Evolutionary conservation across 2,329 filamentous ascomycete genomes (phyloP).

Genomic region (Ophiostoma himal-ulmi): DNA sequence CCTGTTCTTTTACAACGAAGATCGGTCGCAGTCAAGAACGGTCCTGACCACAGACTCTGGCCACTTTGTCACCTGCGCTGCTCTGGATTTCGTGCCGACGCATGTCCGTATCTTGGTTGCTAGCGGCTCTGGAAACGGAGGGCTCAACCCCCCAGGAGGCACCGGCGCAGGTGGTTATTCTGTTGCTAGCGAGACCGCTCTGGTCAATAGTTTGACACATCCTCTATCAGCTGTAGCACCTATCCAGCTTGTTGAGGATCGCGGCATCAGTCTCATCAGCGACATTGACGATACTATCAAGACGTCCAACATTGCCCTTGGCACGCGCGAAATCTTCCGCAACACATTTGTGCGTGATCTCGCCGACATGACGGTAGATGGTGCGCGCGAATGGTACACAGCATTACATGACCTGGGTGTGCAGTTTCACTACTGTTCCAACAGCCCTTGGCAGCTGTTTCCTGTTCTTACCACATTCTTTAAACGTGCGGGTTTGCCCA

Average conservation of each 20-base stretch:
- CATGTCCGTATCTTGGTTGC: slow-evolving; percentile 82
- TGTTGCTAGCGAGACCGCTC: slow-evolving; percentile 14
- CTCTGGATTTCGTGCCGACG: slow-evolving; percentile 84
- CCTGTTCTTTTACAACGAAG: slow-evolving; percentile 89
- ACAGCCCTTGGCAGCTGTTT: slow-evolving; percentile 96
- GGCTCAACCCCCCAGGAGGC: not conserved
- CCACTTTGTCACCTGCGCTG: slow-evolving; percentile 75
- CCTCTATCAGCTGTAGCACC: slow-evolving; percentile 74
- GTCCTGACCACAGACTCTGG: slow-evolving; percentile 82
- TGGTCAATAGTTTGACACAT: slow-evolving; percentile 41
- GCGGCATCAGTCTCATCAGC: slow-evolving; percentile 86
- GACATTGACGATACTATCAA: slow-evolving; percentile 98
- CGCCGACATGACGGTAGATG: slow-evolving; percentile 72
- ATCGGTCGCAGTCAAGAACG: slow-evolving; percentile 74
- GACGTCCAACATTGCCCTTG: slow-evolving; percentile 80
- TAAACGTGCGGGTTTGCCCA: slow-evolving; percentile 69
- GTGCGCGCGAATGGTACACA: slow-evolving; percentile 85
- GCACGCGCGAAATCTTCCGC: slow-evolving; percentile 89
- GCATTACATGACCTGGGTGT: slow-evolving; percentile 73
- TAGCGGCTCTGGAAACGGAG: slow-evolving; percentile 17
- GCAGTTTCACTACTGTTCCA: slow-evolving; percentile 94
- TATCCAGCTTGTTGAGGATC: slow-evolving; percentile 68
- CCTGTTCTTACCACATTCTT: slow-evolving; percentile 85
- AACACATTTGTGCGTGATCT: slow-evolving; percentile 92
- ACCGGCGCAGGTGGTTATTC: not conserved